A percentile compares a stretch with the other conserved stretches of the same genome.
Conservation (phyloP, 2,329 filamentous ascomycete genomes). For the Trichoderma oligosporum region DNA sequence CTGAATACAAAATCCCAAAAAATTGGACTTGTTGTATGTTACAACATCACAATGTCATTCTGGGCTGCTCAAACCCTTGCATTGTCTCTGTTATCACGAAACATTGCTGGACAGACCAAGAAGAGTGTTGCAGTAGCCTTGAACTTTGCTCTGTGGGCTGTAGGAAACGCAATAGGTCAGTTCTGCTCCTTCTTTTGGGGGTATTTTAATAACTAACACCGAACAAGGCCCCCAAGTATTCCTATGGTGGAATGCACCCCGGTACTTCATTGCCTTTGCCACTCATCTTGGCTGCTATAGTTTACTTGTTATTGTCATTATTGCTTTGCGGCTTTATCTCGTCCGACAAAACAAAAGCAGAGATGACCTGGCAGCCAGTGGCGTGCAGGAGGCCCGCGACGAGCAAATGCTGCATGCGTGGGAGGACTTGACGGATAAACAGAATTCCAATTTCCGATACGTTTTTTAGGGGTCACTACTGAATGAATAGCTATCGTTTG, state of each 20-base stretch:
- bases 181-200: too few species aligned
- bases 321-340: not conserved
- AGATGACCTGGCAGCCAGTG: not conserved
- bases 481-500: too few species aligned
- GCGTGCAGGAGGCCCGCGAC: not conserved
- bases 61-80: constrained; percentile 9
- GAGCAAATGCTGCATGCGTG: constrained; percentile 5
- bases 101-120: constrained; percentile 8
- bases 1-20: not conserved
- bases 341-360: not conserved
- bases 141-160: constrained; percentile 7
- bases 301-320: not conserved
- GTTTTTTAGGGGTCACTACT: not conserved
- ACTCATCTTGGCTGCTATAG: constrained; percentile 7
- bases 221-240: constrained; percentile 5
- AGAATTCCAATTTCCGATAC: constrained; percentile 13
- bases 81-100: constrained; percentile 1
- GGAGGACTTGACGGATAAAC: constrained; percentile 10
- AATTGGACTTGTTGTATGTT: constrained; percentile 10
- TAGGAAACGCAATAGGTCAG: constrained; percentile 4
- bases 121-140: constrained; percentile 7
- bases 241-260: constrained; percentile 4
- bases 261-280: constrained; percentile 10
- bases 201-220: too few species aligned
- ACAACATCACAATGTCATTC: constrained; percentile 13